These are phyloP conservation scores for Onygenales sp. DNA, from an alignment of 2,329 filamentous ascomycete species.

Conservation along the genomic window DNA sequence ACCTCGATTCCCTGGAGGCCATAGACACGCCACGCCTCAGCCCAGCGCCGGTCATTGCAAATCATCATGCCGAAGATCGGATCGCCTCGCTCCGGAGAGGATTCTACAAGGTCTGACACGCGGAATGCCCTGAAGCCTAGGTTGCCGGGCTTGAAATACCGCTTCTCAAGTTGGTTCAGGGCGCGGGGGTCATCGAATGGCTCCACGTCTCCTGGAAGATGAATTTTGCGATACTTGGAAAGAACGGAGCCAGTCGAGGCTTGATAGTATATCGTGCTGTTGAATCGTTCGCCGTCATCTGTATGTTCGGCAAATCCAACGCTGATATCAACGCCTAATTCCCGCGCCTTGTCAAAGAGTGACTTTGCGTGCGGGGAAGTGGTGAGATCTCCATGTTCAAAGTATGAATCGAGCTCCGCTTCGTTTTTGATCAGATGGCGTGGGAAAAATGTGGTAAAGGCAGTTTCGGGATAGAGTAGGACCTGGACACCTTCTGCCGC, in stretches of 20 bases:
- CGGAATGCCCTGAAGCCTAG: slow-evolving; percentile 47
- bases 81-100: slow-evolving; percentile 31
- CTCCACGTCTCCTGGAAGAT: slow-evolving; percentile 45
- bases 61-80: slow-evolving; percentile 47
- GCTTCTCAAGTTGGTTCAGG: slow-evolving; percentile 47
- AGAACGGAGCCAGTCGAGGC: slow-evolving; percentile 33
- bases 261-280: slow-evolving; percentile 44
- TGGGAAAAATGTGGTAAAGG: slow-evolving; percentile 50
- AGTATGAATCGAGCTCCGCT: slow-evolving; percentile 39
- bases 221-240: slow-evolving; percentile 47
- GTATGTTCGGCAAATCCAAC: slow-evolving; percentile 46
- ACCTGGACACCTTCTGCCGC: slow-evolving; percentile 31
- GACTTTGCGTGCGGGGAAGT: slow-evolving; percentile 37
- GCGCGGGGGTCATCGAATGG: slow-evolving; percentile 40
- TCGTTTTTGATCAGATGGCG: slow-evolving; percentile 39
- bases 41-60: slow-evolving; percentile 47
- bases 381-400: slow-evolving; percentile 38
- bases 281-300: slow-evolving; percentile 38
- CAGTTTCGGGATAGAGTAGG: slow-evolving; percentile 46
- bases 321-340: slow-evolving; percentile 41
- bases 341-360: slow-evolving; percentile 41
- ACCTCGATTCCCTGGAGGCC: slow-evolving; percentile 44
- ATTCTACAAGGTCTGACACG: slow-evolving; percentile 36
- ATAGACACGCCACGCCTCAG: slow-evolving; percentile 44
- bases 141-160: slow-evolving; percentile 45